These are phyloP conservation scores for Coemansia sp. DNA, from an alignment of 192 early-diverging fungal genomes.

Conservation along the genomic window DNA sequence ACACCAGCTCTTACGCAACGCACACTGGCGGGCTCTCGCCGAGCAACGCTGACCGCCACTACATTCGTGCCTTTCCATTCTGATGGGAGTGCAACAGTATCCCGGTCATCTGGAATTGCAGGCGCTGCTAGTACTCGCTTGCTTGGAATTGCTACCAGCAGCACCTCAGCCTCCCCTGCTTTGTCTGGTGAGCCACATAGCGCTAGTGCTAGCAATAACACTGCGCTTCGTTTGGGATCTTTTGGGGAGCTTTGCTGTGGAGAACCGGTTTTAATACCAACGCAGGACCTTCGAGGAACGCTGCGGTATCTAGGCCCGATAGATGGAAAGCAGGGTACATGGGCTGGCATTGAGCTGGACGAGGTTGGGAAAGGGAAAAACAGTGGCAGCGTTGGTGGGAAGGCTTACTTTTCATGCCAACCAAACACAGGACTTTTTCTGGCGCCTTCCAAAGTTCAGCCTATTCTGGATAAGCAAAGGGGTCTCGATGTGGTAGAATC, in stretches of 20 bases:
- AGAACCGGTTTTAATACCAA: constrained; percentile 65
- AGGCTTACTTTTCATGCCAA: constrained; percentile 70
- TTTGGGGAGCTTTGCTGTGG: constrained; percentile 39
- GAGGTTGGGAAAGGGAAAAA: constrained; percentile 75
- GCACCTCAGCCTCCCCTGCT: constrained; percentile 11
- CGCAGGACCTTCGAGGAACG: constrained; percentile 62
- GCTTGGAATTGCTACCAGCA: constrained; percentile 22
- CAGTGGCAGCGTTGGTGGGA: constrained; percentile 69
- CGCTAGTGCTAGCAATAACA: neutral
- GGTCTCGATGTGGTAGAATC: neutral
- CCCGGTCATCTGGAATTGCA: constrained; percentile 44
- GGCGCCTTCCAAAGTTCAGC: constrained; percentile 61
- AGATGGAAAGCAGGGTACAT: constrained; percentile 72
- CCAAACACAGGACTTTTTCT: constrained; percentile 73
- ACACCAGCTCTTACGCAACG: constrained; percentile 41
- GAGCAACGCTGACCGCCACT: constrained; percentile 37
- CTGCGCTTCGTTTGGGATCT: constrained; percentile 8
- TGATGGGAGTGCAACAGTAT: constrained; percentile 7
- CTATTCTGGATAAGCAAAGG: neutral
- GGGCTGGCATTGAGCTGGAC: constrained; percentile 81
- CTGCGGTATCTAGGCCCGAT: constrained; percentile 73
- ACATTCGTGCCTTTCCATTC: constrained; percentile 30
- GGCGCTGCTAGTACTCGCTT: constrained; percentile 1
- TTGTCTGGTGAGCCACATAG: neutral
- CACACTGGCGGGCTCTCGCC: constrained; percentile 20